Base-by-base conservation (phyloP, 2,329 filamentous ascomycete genomes). In the Monosporascus sp. region DNA sequence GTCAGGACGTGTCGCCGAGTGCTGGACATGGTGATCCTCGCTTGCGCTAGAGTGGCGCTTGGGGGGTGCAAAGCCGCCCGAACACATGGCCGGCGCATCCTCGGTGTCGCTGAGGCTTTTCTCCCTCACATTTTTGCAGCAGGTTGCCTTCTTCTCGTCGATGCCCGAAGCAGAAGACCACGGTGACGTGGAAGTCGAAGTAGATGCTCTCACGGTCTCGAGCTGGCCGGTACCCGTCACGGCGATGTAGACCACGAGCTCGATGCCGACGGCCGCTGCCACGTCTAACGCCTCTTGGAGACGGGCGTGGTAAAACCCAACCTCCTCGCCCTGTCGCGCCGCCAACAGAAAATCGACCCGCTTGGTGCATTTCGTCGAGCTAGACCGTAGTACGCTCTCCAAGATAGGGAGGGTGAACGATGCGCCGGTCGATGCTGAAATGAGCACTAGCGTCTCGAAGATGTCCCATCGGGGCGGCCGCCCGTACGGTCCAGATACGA, bases 361-460 rank as follows among this genome's bases (percentile, higher is more conserved):
- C 52, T 75, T 76, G 7, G 75, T 76, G 58, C 82, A 85, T 11
- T 72, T 73, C 2, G 68, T 68, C 2, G 53, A 58, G 9, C 67
- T 68, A 0, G 70, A 64, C 35, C 72, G 70, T 1, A 82, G 71
- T 2, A 82, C 70, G 55, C 74, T 76, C 58, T 85, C 81, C 1
- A 85, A 69, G 3, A 85, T 80, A 0, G 82, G 81, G 6, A 85
- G 66, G 1, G 79, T 82, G 52, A 82, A 85, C 3, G 81, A 84
- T 1, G 81, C 78, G n/a, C 82, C 82, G 0, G 82, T 85, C 0
- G 82, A 85, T 0, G 82, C 82, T 0, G 81, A 82, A 43, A 85
- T 78, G 3, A 85, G 70, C 5, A 85, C 69, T 44, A 85, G 65
- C 0, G 80, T 82, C 65, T 85, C 82, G 62, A 79, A 85, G 0